Evolutionary conservation across 2,329 filamentous ascomycete genomes (phyloP).

Genomic region (Ophiostoma angusticollis): DNA sequence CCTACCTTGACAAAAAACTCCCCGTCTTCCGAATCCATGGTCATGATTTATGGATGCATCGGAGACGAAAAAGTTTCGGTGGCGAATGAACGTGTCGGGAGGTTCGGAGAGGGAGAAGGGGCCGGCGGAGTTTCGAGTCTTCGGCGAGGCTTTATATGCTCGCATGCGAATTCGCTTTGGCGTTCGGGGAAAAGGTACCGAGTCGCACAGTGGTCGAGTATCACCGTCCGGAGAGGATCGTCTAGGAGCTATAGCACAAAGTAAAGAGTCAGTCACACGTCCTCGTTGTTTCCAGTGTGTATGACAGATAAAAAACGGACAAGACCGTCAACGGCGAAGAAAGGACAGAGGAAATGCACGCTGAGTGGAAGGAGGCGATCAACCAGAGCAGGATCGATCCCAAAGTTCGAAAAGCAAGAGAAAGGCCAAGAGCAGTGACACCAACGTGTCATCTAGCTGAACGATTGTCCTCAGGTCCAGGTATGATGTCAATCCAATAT

Average conservation of each 20-base stretch:
- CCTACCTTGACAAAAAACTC: slow-evolving; percentile 73
- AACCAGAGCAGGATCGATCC: too few relatives aligned
- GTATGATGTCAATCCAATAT: not conserved
- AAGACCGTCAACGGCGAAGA: not conserved
- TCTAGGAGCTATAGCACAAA: slow-evolving; percentile 8
- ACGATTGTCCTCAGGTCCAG: too few relatives aligned
- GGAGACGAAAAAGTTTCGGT: slow-evolving; percentile 10
- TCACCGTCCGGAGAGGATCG: slow-evolving; percentile 2
- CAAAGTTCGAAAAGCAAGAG: too few relatives aligned
- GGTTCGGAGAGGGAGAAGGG: not conserved
- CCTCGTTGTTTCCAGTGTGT: not conserved
- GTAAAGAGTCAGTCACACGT: slow-evolving; percentile 9
- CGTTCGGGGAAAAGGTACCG: not conserved
- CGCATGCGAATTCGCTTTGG: not conserved
- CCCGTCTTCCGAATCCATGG: slow-evolving; percentile 82
- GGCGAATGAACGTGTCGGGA: slow-evolving; percentile 10
- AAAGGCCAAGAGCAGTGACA: too few relatives aligned
- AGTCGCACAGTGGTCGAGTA: slow-evolving; percentile 7
- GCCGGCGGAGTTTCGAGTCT: too few relatives aligned
- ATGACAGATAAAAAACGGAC: slow-evolving; percentile 1
- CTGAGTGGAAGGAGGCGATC: too few relatives aligned
- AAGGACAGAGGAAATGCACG: not conserved
- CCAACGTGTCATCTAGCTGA: too few relatives aligned
- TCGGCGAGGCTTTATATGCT: slow-evolving; percentile 6
- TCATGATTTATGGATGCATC: slow-evolving; percentile 40